Base-by-base conservation (phyloP, 176 grass and related monocot species). In the Hordeum vulgare region DNA sequence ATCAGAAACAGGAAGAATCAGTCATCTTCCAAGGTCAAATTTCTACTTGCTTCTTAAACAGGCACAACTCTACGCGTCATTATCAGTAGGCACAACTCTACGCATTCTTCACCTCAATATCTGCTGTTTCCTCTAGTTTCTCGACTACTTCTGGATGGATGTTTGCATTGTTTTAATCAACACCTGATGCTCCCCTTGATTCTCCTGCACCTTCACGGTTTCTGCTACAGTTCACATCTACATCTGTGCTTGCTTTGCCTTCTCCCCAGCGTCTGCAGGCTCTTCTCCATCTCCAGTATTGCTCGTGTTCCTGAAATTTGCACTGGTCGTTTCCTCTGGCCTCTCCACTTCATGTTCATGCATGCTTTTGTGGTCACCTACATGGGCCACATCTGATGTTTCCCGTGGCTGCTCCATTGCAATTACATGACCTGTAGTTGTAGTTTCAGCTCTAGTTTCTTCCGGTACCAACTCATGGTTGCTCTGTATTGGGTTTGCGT, bases 51-150 rank as follows among this genome's bases (percentile, higher is more conserved):
- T 47, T 47, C 25, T 49, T 49, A 49, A 66, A 66, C 34, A 65
- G 14, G 15, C 33, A 18, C 63, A 57, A 21, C 53, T 66, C 18
- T 29, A 31, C 9, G 29, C 28, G 7, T 17, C 34, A 33, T 57
- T 21, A 83, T 28, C 77, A 42, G 23, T 29, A 61, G 14, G 47
- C 1, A 1, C 17, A 69, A n/a, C 76, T 80, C 72, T 87, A 61
- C 14, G 62, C 72, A 61, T 76, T 25, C 18, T 84, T 90, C 29
- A 5, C 61, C 39, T 83, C 47, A 24, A 6, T 27, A 65, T 74
- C 27, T 24, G 35, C 18, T 25, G 35, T 28, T 78, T 67, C 57
- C 26, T 80, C 74, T 9, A 1, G 81, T 31, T 74, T 73, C 57
- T 74, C 67, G 9, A 64, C 29, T 39, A 13, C 53, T 61, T 61